Evolutionary conservation across 2,329 filamentous ascomycete species (phyloP).

Genomic region (Amphichorda felina): DNA sequence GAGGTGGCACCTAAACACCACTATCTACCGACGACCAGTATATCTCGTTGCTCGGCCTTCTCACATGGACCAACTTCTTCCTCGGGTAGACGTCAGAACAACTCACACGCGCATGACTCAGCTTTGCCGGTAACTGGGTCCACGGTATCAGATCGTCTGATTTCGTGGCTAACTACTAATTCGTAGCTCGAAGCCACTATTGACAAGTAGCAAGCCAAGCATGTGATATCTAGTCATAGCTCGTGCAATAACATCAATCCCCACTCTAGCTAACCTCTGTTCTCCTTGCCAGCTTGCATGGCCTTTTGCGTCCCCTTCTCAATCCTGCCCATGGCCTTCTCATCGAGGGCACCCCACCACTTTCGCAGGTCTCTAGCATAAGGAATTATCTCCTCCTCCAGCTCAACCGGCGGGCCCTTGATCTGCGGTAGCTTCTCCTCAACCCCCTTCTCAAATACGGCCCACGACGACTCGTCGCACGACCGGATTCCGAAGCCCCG

Average conservation of each 20-base stretch:
- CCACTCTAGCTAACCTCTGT: background rate
- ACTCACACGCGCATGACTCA: too few species aligned
- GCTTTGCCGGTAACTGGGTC: too few species aligned
- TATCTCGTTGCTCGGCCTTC: too few species aligned
- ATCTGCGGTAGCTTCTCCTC: conserved; percentile 37
- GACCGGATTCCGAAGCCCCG: conserved; percentile 43
- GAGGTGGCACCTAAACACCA: too few species aligned
- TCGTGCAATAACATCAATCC: background rate
- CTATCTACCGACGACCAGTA: too few species aligned
- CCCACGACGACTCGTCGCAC: conserved; percentile 48
- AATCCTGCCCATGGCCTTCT: conserved; percentile 31
- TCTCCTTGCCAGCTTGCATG: conserved; percentile 8
- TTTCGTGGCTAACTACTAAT: too few species aligned
- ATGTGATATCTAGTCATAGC: background rate
- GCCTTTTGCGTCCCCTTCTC: conserved; percentile 30
- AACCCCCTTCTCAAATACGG: conserved; percentile 41
- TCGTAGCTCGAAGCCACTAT: too few species aligned
- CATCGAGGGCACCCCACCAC: conserved; percentile 38
- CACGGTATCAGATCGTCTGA: too few species aligned
- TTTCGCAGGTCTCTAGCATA: conserved; percentile 35
- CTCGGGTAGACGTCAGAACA: too few species aligned
- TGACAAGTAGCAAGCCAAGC: too few species aligned
- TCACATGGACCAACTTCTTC: too few species aligned
- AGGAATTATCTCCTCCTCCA: conserved; percentile 33
- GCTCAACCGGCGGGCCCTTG: conserved; percentile 47